Evolutionary conservation across 139 green algal species (phyloP), one percentile per base, ranked within the genome.

Genomic region (Closterium sp.): DNA sequence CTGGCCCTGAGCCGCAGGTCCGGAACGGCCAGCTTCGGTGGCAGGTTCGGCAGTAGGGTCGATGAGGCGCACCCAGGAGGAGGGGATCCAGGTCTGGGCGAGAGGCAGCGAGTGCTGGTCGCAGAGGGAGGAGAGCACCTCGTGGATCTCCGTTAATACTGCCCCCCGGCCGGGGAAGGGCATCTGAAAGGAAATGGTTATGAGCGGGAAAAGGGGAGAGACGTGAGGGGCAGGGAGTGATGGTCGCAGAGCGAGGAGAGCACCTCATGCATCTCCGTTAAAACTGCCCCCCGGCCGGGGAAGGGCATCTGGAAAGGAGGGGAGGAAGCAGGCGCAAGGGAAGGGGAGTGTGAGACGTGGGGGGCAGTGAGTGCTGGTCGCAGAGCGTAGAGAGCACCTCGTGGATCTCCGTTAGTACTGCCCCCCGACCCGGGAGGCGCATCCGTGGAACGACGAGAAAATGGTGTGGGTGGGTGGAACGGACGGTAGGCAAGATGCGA

Each of bases 41-140:
- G 55, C 7, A 66, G 43, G 43, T 21, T 10, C 55, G 55, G 55
- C 55, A 4, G 55, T 16, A 76, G 55, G 55, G 23, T 76, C 83
- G 83, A 12, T 86, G 83, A 33, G 30, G 30, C 30, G 83, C 2
- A 34, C 30, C 83, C 30, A 86, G 83, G 83, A 33, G 83, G 33
- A 84, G 64, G 76, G 83, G n/a, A 94, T 31, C 91, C 91, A 94
- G n/a, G 81, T 90, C 88, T 94, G 91, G 10, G 91, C 91, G 33
- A 94, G 33, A 31, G 91, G 91, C 4, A 94, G 91, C 25, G 12
- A 31, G 88, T 94, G 88, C 30, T 32, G 7, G 64, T 93, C 36
- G 34, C 91, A 92, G 31, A 94, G n/a, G 3, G 30, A 33, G 23
- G 88, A 91, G 36, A 94, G 84, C 28, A 94, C 91, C 19, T 91